phyloP scores from a whole-genome alignment of 305 asterid species.

The Ilex paraguariensis region DNA sequence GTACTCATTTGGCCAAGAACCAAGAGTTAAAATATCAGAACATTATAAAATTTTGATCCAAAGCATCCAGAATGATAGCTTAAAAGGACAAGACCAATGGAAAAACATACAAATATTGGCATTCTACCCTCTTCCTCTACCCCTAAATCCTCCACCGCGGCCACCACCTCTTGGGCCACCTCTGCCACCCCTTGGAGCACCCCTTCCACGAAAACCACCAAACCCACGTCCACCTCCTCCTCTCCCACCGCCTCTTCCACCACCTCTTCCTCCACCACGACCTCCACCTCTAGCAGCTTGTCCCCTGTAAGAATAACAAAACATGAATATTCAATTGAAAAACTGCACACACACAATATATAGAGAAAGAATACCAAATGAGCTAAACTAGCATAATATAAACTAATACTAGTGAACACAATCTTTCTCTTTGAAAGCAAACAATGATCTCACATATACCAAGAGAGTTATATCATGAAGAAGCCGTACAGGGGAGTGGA shows the following conservation, averaged over 20 bases:
- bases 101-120: conserved; percentile 10
- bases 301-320: conserved; percentile 41
- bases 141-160: conserved; percentile 73
- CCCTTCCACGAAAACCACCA: conserved; percentile 74
- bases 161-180: conserved; percentile 58
- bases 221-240: conserved; percentile 37
- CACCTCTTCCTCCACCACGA: conserved; percentile 46
- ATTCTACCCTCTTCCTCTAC: conserved; percentile 63
- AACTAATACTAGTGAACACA: too few relatives aligned
- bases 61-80: too few relatives aligned
- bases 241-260: conserved; percentile 32
- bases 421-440: too few relatives aligned
- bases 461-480: too few relatives aligned
- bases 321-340: background rate
- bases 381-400: background rate
- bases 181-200: conserved; percentile 72
- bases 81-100: conserved; percentile 2
- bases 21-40: too few relatives aligned
- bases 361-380: background rate
- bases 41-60: too few relatives aligned
- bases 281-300: conserved; percentile 47
- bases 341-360: background rate
- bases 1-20: too few relatives aligned
- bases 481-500: too few relatives aligned
- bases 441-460: too few relatives aligned